Conservation (phyloP, 805 yeast genomes). For the Wickerhamiella sorbophila region DNA sequence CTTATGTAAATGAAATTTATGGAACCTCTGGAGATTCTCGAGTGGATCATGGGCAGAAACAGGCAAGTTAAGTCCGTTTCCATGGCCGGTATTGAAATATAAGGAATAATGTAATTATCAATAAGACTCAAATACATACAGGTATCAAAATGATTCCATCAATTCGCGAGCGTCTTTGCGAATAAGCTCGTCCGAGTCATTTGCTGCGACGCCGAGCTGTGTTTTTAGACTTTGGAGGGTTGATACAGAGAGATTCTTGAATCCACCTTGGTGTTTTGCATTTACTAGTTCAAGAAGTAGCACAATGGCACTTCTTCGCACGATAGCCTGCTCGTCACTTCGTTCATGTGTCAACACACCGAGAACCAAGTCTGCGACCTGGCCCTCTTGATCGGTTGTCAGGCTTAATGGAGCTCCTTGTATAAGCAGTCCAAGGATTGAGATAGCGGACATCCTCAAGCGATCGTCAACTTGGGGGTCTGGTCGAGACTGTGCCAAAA, state of each 20-base stretch:
- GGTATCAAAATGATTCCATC: too few species aligned
- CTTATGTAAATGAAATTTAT: conserved; percentile 3
- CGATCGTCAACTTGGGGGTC: conserved; percentile 33
- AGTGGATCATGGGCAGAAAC: neutral
- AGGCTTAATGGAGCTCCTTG: conserved; percentile 45
- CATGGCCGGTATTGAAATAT: too few species aligned
- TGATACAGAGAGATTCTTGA: conserved; percentile 11
- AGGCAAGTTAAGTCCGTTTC: neutral
- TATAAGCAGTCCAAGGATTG: conserved; percentile 62
- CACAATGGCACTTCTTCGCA: conserved; percentile 66
- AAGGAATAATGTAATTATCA: neutral
- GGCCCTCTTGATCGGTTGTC: conserved; percentile 29
- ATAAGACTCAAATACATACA: too few species aligned
- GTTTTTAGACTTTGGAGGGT: neutral
- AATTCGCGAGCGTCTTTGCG: conserved; percentile 20
- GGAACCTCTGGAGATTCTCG: neutral
- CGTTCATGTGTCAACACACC: conserved; percentile 58
- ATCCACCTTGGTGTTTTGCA: conserved; percentile 20
- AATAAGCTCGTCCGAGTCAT: conserved; percentile 23
- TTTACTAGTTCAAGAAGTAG: conserved; percentile 29
- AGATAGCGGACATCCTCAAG: conserved; percentile 74
- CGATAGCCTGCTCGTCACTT: conserved; percentile 31
- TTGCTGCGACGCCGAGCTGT: neutral
- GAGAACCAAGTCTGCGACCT: conserved; percentile 58
- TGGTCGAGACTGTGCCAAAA: conserved; percentile 24